phyloP scores from a whole-genome alignment of 202 grass and related monocot genomes.

The Eragrostis tef region DNA sequence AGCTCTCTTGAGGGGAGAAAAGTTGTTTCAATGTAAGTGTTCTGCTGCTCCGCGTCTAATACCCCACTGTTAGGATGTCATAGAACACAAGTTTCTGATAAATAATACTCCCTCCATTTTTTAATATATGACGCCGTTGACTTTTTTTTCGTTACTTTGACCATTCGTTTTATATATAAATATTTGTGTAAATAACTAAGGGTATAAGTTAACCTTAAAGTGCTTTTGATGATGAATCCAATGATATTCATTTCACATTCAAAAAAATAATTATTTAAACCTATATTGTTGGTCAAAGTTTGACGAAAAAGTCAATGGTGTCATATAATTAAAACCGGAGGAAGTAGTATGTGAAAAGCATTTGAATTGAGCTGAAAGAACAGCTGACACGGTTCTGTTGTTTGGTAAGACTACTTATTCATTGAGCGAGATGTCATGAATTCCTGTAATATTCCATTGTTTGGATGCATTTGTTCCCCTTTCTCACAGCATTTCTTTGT shows the following conservation, averaged over 20 bases:
- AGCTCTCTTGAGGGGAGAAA: conserved; percentile 81
- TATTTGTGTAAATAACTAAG: too few relatives aligned
- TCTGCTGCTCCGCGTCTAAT: conserved; percentile 25
- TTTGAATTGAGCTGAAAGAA: neutral
- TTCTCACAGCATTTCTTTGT: conserved; percentile 38
- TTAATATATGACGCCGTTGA: too few relatives aligned
- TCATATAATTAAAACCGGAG: too few relatives aligned
- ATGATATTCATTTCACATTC: too few relatives aligned
- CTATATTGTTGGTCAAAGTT: too few relatives aligned
- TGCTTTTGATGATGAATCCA: too few relatives aligned
- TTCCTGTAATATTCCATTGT: conserved; percentile 10
- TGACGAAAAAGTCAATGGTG: too few relatives aligned
- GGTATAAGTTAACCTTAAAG: too few relatives aligned
- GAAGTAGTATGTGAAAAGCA: conserved; percentile 27
- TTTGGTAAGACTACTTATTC: conserved; percentile 15
- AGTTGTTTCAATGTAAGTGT: conserved; percentile 69
- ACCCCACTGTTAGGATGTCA: conserved; percentile 18
- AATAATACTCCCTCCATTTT: too few relatives aligned
- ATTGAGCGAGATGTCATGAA: conserved; percentile 21
- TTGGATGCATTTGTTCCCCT: neutral
- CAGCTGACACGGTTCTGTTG: conserved; percentile 10
- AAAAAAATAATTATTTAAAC: too few relatives aligned
- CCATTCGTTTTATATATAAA: too few relatives aligned
- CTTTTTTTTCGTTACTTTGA: too few relatives aligned
- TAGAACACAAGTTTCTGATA: conserved; percentile 16